phyloP scores from a whole-genome alignment of 1,139 yeast genomes.

The Diutina scorzettiae region DNA sequence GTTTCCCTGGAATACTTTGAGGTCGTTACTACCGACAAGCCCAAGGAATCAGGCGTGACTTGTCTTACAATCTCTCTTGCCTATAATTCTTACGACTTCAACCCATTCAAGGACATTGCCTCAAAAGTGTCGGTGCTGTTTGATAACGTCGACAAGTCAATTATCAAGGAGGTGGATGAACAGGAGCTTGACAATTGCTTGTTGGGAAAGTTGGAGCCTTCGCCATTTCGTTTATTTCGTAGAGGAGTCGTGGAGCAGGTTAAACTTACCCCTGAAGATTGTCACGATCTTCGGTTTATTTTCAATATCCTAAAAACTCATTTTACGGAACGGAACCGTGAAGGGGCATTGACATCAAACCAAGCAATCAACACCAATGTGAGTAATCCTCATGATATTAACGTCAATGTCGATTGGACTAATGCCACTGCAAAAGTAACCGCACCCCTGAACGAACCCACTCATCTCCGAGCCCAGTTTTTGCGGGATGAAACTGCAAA shows the following conservation, averaged over 20 bases:
- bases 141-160: slow-evolving; percentile 16
- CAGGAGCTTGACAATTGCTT: slow-evolving; percentile 18
- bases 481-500: slow-evolving; percentile 18
- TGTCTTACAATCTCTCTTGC: slow-evolving; percentile 22
- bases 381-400: neutral
- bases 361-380: slow-evolving; percentile 6
- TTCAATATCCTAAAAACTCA: slow-evolving; percentile 21
- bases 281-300: slow-evolving; percentile 24
- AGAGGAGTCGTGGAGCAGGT: slow-evolving; percentile 6
- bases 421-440: slow-evolving; percentile 7
- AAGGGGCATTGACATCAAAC: slow-evolving; percentile 16
- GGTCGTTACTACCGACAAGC: slow-evolving; percentile 15
- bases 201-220: slow-evolving; percentile 16
- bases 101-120: slow-evolving; percentile 20
- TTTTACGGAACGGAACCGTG: slow-evolving; percentile 21
- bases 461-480: slow-evolving; percentile 12
- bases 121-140: slow-evolving; percentile 18
- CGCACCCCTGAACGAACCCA: slow-evolving; percentile 6
- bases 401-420: slow-evolving; percentile 6
- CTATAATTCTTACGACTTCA: slow-evolving; percentile 21
- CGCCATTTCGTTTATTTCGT: slow-evolving; percentile 16
- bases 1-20: slow-evolving; percentile 7
- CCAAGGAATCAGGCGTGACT: neutral
- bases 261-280: slow-evolving; percentile 15
- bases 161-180: slow-evolving; percentile 15